A percentile compares a stretch with the other conserved stretches of the same genome.
These are phyloP conservation scores for Aspergillus coremiiformis DNA, from an alignment of 495 filamentous ascomycete species.

Conservation along the genomic window DNA sequence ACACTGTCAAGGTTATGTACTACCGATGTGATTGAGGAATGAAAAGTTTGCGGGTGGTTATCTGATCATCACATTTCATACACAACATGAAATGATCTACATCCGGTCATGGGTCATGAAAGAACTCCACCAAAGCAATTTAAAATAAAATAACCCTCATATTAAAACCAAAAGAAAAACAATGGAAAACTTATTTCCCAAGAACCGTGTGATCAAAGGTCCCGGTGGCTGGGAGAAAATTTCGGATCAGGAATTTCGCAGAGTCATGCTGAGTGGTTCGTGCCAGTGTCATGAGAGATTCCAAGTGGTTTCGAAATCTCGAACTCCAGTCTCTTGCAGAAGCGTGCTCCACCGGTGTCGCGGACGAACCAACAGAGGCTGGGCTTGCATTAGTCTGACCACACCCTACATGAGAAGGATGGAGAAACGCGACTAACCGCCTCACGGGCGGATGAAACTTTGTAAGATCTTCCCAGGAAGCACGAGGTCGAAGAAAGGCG, in stretches of 20 bases:
- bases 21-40: not conserved
- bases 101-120: not conserved
- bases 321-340: constrained; percentile 16
- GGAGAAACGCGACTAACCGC: constrained; percentile 8
- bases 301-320: constrained; percentile 5
- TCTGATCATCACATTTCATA: constrained; percentile 1
- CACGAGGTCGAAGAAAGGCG: not conserved
- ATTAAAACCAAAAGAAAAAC: not conserved
- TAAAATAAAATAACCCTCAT: too few species aligned
- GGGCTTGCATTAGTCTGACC: constrained; percentile 20
- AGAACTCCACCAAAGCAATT: not conserved
- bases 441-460: constrained; percentile 1
- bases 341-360: constrained; percentile 11
- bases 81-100: constrained; percentile 1
- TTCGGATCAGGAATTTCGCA: constrained; percentile 5
- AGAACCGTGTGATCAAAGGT: constrained; percentile 11
- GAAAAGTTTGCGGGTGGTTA: not conserved
- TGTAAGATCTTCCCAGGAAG: not conserved
- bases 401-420: not conserved
- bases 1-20: not conserved
- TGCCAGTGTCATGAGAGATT: not conserved
- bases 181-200: not conserved
- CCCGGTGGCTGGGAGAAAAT: constrained; percentile 10
- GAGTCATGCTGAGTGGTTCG: not conserved
- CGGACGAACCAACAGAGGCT: constrained; percentile 13